These are phyloP conservation scores for Rutstroemia sp. DNA, from an alignment of 2,329 filamentous ascomycete genomes.

Conservation along the genomic window DNA sequence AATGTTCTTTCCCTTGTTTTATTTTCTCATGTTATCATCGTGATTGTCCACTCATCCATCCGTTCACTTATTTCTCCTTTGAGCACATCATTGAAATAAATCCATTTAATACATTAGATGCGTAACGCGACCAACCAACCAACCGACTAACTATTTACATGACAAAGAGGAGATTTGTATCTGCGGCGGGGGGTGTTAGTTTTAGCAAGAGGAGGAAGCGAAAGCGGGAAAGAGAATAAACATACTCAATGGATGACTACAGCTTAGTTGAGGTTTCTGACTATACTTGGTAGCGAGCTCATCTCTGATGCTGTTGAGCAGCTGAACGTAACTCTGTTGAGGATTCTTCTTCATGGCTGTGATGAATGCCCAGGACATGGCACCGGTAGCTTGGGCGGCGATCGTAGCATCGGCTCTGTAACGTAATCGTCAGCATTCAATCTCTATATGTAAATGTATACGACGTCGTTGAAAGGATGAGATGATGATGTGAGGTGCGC, in stretches of 20 bases:
- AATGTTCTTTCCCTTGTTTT: no score
- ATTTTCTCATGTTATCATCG: no score
- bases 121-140: no score
- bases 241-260: slow-evolving; percentile 88
- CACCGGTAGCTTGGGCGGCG: slow-evolving; percentile 76
- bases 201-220: neutral
- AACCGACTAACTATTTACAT: slow-evolving; percentile 37
- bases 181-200: slow-evolving; percentile 31
- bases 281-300: slow-evolving; percentile 79
- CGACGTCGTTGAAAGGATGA: neutral
- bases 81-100: neutral
- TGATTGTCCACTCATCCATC: no score
- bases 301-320: slow-evolving; percentile 92
- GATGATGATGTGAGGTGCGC: neutral
- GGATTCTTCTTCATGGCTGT: slow-evolving; percentile 84
- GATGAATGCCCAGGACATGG: slow-evolving; percentile 98
- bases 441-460: neutral
- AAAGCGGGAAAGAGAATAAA: neutral
- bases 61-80: no score
- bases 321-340: slow-evolving; percentile 90
- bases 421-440: slow-evolving; percentile 6
- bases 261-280: slow-evolving; percentile 94
- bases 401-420: slow-evolving; percentile 83
- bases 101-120: neutral
- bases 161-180: slow-evolving; percentile 56